These are phyloP conservation scores for Brassica juncea DNA, from an alignment of 345 rosid genomes.

Conservation along the genomic window DNA sequence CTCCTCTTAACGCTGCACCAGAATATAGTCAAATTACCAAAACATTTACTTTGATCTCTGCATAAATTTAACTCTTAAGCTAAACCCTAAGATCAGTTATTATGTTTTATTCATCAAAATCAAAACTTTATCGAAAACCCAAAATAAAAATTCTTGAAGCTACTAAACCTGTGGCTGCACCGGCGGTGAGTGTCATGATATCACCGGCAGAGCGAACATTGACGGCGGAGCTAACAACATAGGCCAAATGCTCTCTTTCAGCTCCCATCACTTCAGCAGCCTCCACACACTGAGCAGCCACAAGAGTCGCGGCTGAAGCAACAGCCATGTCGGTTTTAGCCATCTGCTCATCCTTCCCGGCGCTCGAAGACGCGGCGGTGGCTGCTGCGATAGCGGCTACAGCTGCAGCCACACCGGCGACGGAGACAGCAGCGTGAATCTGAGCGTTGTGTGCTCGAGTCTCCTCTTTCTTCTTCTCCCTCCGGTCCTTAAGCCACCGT, in stretches of 20 bases:
- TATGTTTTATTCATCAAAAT: not conserved
- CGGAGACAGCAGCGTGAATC: conserved; percentile 81
- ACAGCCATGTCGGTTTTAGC: conserved; percentile 84
- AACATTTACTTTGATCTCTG: not conserved
- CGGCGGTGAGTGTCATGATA: conserved; percentile 85
- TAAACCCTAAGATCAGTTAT: not conserved
- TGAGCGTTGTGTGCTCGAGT: conserved; percentile 79
- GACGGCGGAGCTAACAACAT: conserved; percentile 77
- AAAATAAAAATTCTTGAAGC: not conserved
- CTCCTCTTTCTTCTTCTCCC: conserved; percentile 90
- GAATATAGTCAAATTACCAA: not conserved
- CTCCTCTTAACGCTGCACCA: conserved; percentile 82
- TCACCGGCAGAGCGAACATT: conserved; percentile 82
- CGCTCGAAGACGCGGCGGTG: conserved; percentile 63
- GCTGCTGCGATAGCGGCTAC: conserved; percentile 87
- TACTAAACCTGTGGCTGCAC: conserved; percentile 76
- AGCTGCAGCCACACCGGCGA: conserved; percentile 85
- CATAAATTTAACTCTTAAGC: not conserved
- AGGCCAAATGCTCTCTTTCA: conserved; percentile 77
- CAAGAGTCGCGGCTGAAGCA: conserved; percentile 81
- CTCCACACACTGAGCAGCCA: conserved; percentile 87
- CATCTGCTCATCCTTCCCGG: conserved; percentile 81
- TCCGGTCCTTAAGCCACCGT: conserved; percentile 80
- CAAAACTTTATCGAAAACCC: conserved; percentile 3
- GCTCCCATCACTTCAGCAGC: conserved; percentile 93